Evolutionary conservation across 139 green algal species (phyloP), one percentile per base, ranked within the genome.

Genomic region (Gonium pectorale): DNA sequence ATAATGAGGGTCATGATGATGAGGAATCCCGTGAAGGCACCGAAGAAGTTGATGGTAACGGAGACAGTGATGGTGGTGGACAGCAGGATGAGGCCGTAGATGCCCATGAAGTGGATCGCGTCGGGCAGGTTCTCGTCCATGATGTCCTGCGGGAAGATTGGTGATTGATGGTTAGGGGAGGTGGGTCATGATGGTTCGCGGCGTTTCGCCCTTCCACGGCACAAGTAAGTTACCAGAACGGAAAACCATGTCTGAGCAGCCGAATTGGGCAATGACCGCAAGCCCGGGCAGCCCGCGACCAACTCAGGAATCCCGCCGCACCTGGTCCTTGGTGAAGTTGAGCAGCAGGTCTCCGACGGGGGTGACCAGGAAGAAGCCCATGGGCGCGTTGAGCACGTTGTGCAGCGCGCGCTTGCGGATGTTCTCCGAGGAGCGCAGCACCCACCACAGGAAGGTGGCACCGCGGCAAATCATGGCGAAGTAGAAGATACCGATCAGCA

Each of bases 351-450:
- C 91, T 27, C 91, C 91, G 15, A 94, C 88, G 46, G 91, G 91
- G 52, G 90, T 94, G 27, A 87, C 82, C 70, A 89, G 90, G 90
- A 94, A 93, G 90, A 94, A 94, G 85, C 90, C 86, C 29, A 94
- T 87, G 44, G 91, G 91, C 22, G 91, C 88, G 74, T 89, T 87
- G 33, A 94, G 62, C 38, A 84, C 80, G 44, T 84, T 84, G 78
- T 84, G 78, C 46, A 84, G 63, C 43, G 78, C 78, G 33, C n/a
- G 38, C 4, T 19, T 11, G 33, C 78, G 81, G 6, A 84, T 31
- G 37, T 60, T 72, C 81, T 91, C 86, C 9, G 79, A 84, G 67
- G 88, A 82, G 73, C 79, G 72, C 72, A 88, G 85, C 75, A 80
- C 88, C 85, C 49, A 90, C 67, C 67, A 67, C 69, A 92, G 86